Conservation (phyloP, 768 basidiomycete genomes). For the Sistotremastrum niveocremeum region DNA sequence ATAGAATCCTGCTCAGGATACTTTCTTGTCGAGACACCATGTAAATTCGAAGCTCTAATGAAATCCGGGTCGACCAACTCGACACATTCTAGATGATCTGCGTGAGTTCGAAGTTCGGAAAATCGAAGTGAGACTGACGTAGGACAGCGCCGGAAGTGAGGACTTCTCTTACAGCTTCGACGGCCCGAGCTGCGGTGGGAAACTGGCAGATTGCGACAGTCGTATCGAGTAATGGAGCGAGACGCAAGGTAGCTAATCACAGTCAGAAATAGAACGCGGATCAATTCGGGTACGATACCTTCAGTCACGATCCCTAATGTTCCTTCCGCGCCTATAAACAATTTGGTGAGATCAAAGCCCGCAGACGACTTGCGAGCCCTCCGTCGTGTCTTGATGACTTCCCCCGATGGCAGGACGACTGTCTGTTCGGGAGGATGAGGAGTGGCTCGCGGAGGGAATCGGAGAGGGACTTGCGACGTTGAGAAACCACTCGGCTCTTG, state of each 20-base stretch:
- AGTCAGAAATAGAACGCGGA: not conserved
- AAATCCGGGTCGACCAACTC: constrained; percentile 69
- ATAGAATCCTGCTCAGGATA: constrained; percentile 68
- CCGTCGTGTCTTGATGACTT: constrained; percentile 76
- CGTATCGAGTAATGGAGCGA: constrained; percentile 70
- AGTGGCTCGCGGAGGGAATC: not conserved
- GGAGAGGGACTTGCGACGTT: constrained; percentile 41
- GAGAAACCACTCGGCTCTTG: constrained; percentile 79
- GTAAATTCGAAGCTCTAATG: not conserved
- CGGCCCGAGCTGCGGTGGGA: constrained; percentile 62
- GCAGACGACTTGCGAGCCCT: constrained; percentile 75
- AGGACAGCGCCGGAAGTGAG: constrained; percentile 28
- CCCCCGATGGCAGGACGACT: constrained; percentile 71
- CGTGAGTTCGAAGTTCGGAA: constrained; percentile 1
- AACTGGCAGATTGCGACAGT: constrained; percentile 86
- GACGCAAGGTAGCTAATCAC: constrained; percentile 59
- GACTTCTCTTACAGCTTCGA: constrained; percentile 71
- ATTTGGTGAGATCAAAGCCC: constrained; percentile 76
- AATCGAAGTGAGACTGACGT: not conserved
- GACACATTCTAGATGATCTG: constrained; percentile 50
- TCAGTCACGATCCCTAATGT: constrained; percentile 87
- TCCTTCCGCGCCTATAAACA: constrained; percentile 85
- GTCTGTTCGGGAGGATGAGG: constrained; percentile 32
- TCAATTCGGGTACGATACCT: constrained; percentile 23
- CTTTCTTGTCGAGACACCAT: constrained; percentile 22